Evolutionary conservation across 768 basidiomycete genomes (phyloP).

Genomic region (Naganishia kalamii): DNA sequence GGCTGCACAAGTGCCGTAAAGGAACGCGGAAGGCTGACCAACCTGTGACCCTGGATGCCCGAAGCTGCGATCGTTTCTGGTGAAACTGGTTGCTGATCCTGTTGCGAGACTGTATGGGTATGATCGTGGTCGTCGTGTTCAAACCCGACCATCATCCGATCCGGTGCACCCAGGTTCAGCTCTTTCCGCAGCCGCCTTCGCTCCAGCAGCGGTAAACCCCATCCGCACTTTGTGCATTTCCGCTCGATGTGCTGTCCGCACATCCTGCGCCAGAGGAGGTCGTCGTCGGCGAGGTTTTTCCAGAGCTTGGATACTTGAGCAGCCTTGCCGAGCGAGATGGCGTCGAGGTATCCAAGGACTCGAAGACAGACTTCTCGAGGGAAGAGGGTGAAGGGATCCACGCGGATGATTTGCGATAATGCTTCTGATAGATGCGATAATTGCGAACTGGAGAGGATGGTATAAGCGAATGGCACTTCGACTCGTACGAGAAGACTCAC

Average conservation of each 20-base stretch:
- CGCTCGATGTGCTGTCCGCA: constrained; percentile 98
- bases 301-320: constrained; percentile 82
- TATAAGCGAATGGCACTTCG: background rate
- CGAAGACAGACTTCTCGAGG: constrained; percentile 84
- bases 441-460: constrained; percentile 55
- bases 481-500: constrained; percentile 26
- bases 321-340: constrained; percentile 84
- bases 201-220: constrained; percentile 89
- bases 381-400: constrained; percentile 86
- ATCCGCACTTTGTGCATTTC: constrained; percentile 93
- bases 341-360: constrained; percentile 81
- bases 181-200: constrained; percentile 40
- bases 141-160: constrained; percentile 12
- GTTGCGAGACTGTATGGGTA: background rate
- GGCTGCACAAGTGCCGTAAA: background rate
- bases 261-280: constrained; percentile 88
- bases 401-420: constrained; percentile 82
- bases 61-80: background rate
- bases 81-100: constrained; percentile 11
- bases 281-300: constrained; percentile 86
- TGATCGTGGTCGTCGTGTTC: constrained; percentile 22
- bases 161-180: constrained; percentile 22
- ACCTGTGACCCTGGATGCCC: background rate
- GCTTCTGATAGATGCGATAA: constrained; percentile 91
- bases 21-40: constrained; percentile 11